These are phyloP conservation scores for Globisporangium sylvaticum DNA, from an alignment of 352 stramenopile genomes.

Conservation along the genomic window DNA sequence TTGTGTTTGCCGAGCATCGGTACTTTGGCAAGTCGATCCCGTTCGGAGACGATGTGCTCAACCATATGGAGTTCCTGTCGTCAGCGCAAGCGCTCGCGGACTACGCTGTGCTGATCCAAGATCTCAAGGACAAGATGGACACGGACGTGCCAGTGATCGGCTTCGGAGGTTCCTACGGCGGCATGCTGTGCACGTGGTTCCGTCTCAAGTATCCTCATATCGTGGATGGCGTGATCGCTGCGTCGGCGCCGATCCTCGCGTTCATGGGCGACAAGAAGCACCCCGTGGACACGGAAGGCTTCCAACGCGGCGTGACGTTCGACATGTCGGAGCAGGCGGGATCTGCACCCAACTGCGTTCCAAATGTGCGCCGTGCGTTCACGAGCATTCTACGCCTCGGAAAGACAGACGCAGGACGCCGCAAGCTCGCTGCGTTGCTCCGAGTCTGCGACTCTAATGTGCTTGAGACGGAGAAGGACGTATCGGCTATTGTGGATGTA, in stretches of 20 bases:
- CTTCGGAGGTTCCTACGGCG: slow-evolving; percentile 77
- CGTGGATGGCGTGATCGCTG: slow-evolving; percentile 58
- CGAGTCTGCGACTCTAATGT: slow-evolving; percentile 24
- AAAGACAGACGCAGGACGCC: slow-evolving; percentile 18
- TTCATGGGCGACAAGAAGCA: slow-evolving; percentile 45
- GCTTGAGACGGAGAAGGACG: slow-evolving; percentile 22
- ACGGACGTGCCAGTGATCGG: slow-evolving; percentile 53
- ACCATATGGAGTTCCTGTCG: slow-evolving; percentile 73
- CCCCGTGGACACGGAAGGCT: slow-evolving; percentile 34
- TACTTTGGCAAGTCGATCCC: slow-evolving; percentile 79
- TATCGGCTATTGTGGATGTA: slow-evolving; percentile 9
- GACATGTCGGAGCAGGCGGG: slow-evolving; percentile 36
- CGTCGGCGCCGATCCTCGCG: slow-evolving; percentile 54
- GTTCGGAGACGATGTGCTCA: slow-evolving; percentile 38
- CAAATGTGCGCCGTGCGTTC: slow-evolving; percentile 28
- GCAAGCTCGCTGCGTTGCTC: slow-evolving; percentile 24
- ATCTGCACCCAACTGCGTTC: slow-evolving; percentile 30
- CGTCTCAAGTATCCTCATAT: slow-evolving; percentile 73
- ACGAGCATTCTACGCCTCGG: slow-evolving; percentile 14
- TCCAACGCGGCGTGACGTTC: slow-evolving; percentile 37
- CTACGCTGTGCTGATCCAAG: slow-evolving; percentile 51
- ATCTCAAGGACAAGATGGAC: slow-evolving; percentile 34
- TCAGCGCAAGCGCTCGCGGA: slow-evolving; percentile 83
- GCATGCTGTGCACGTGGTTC: slow-evolving; percentile 75
- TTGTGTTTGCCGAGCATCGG: slow-evolving; percentile 76